Percentiles rank a stretch among this genome's conserved stretches.
Evolutionary conservation across 2,329 filamentous ascomycete species (phyloP).

Genomic region (Cadophora malorum): DNA sequence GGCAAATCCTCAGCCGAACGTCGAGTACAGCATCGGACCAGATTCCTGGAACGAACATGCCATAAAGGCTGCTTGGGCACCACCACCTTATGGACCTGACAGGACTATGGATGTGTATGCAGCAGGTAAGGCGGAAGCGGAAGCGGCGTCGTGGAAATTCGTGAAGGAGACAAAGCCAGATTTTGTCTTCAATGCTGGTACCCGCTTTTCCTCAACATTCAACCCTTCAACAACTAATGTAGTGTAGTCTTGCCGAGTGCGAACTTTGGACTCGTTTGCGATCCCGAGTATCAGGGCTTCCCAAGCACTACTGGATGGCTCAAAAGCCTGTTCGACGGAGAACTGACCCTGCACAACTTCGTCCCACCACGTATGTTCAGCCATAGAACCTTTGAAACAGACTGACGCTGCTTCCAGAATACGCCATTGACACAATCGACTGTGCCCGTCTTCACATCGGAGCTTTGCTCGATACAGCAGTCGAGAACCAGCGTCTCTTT

Average conservation of each 20-base stretch:
- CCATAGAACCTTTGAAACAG: not conserved
- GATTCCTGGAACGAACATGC: conserved; percentile 48
- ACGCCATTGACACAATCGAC: conserved; percentile 30
- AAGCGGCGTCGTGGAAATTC: conserved; percentile 50
- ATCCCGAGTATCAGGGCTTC: conserved; percentile 19
- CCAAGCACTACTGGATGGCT: conserved; percentile 37
- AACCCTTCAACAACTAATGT: not conserved
- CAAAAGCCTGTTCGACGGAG: conserved; percentile 37
- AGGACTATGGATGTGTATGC: conserved; percentile 44
- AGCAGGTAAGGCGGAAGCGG: conserved; percentile 49
- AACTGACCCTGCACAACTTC: conserved; percentile 20
- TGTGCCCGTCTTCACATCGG: conserved; percentile 43
- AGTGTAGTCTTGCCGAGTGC: conserved; percentile 33
- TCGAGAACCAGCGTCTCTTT: conserved; percentile 41
- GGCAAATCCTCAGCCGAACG: conserved; percentile 35
- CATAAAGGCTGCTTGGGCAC: conserved; percentile 47
- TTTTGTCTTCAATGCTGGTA: conserved; percentile 40
- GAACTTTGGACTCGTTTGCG: conserved; percentile 30
- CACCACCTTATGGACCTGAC: conserved; percentile 44
- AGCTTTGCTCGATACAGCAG: conserved; percentile 40
- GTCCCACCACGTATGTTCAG: conserved; percentile 26
- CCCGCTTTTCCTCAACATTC: too few relatives aligned
- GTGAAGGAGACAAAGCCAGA: conserved; percentile 43
- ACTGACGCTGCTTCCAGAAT: conserved; percentile 6
- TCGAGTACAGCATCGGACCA: conserved; percentile 35